Conservation (phyloP, 2,329 filamentous ascomycete species). For the Fusarium devonianum region DNA sequence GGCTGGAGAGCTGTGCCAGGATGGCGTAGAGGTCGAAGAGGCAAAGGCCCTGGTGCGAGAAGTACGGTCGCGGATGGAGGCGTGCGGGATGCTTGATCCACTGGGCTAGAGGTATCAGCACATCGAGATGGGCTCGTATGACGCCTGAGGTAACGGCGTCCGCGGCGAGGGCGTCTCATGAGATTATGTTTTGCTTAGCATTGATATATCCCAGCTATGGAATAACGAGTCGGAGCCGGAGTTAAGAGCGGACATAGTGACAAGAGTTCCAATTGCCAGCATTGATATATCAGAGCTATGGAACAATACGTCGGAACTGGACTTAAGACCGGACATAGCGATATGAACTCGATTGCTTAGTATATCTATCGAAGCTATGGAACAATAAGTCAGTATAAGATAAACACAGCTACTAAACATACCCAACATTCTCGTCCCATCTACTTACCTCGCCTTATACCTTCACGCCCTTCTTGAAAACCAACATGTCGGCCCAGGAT, state of each 20-base stretch:
- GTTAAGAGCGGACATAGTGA: too few relatives aligned
- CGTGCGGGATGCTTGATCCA: conserved; percentile 44
- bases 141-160: conserved; percentile 2
- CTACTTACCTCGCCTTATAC: not conserved
- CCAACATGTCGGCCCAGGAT: conserved; percentile 9
- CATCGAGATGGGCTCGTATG: conserved; percentile 13
- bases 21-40: conserved; percentile 95
- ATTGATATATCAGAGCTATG: too few relatives aligned
- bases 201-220: too few relatives aligned
- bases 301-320: too few relatives aligned
- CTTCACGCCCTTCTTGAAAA: conserved; percentile 5
- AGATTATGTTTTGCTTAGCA: conserved; percentile 20
- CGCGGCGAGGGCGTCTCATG: conserved; percentile 2
- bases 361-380: not conserved
- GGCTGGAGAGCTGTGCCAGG: conserved; percentile 90
- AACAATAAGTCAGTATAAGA: not conserved
- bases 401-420: not conserved
- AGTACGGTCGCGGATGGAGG: conserved; percentile 77
- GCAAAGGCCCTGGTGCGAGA: conserved; percentile 92
- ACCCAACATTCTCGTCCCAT: not conserved
- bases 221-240: too few relatives aligned
- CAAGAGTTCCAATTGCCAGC: too few relatives aligned
- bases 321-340: not conserved
- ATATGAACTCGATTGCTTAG: not conserved
- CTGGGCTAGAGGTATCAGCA: conserved; percentile 31